Conservation (phyloP, 2,329 filamentous ascomycete species). For the Balansia obtecta region DNA sequence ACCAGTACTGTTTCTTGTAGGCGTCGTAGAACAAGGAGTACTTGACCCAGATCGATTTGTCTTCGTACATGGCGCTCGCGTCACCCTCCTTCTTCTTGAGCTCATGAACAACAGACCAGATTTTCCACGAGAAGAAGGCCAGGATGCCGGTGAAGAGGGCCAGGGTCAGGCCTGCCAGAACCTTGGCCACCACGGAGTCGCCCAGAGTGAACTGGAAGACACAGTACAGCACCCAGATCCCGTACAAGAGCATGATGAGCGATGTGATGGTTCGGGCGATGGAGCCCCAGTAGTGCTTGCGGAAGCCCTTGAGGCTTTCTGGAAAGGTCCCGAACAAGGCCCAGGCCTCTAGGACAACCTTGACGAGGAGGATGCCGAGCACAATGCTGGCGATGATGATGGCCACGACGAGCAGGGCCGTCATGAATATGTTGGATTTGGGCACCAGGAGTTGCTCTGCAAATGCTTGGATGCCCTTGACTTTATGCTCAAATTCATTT, state of each 20-base stretch:
- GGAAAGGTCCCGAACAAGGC: slow-evolving; percentile 83
- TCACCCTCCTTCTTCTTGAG: slow-evolving; percentile 69
- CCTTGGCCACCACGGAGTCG: slow-evolving; percentile 87
- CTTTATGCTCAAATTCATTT: slow-evolving; percentile 31
- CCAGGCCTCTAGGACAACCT: slow-evolving; percentile 85
- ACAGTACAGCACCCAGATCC: slow-evolving; percentile 91
- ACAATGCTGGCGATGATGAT: slow-evolving; percentile 76
- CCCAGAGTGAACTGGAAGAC: slow-evolving; percentile 89
- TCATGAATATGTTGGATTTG: slow-evolving; percentile 91
- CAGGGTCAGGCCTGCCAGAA: slow-evolving; percentile 71
- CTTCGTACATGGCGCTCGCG: slow-evolving; percentile 61
- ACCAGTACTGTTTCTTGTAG: slow-evolving; percentile 93
- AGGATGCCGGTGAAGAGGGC: slow-evolving; percentile 69
- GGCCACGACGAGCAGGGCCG: slow-evolving; percentile 74
- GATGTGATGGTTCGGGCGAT: slow-evolving; percentile 82
- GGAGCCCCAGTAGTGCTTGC: slow-evolving; percentile 91
- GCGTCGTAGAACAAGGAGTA: slow-evolving; percentile 97
- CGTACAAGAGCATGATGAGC: slow-evolving; percentile 82
- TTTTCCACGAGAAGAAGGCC: slow-evolving; percentile 73
- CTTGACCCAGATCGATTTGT: slow-evolving; percentile 85
- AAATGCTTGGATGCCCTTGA: slow-evolving; percentile 69
- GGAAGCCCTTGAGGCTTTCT: slow-evolving; percentile 66
- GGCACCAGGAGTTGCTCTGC: slow-evolving; percentile 78
- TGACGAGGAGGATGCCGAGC: slow-evolving; percentile 77
- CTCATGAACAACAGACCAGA: slow-evolving; percentile 61